Evolutionary conservation across 2,329 filamentous ascomycete genomes (phyloP).

Genomic region (Fusarium cyanostomum): DNA sequence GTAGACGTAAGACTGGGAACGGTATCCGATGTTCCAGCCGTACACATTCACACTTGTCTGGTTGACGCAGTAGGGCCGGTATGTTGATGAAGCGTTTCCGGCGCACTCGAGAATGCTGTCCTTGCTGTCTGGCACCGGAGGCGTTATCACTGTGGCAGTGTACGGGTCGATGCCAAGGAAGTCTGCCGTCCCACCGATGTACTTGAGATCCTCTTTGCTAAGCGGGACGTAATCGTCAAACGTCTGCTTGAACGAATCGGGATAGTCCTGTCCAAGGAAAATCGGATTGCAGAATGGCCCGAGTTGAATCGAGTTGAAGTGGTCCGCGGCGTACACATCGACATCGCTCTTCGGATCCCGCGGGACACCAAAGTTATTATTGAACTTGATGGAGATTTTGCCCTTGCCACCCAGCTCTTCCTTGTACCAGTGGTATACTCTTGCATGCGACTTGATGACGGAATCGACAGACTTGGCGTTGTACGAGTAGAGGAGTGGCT

Average conservation of each 20-base stretch:
- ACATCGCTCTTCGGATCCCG: conserved; percentile 50
- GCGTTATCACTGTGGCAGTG: conserved; percentile 63
- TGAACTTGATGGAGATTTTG: conserved; percentile 60
- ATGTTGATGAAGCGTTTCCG: conserved; percentile 53
- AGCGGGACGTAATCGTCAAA: conserved; percentile 57
- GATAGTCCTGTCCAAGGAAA: conserved; percentile 61
- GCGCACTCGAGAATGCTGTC: conserved; percentile 59
- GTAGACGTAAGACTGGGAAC: conserved; percentile 65
- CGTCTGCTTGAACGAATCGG: conserved; percentile 56
- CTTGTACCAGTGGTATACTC: conserved; percentile 63
- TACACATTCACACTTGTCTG: conserved; percentile 56
- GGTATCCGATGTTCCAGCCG: conserved; percentile 68
- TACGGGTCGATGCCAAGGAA: conserved; percentile 68
- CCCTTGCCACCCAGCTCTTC: conserved; percentile 62
- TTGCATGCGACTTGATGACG: conserved; percentile 59
- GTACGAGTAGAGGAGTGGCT: conserved; percentile 55
- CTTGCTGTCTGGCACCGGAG: conserved; percentile 47
- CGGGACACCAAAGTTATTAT: conserved; percentile 61
- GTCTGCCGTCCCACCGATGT: conserved; percentile 62
- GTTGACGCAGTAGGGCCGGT: conserved; percentile 63
- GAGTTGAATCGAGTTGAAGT: conserved; percentile 59
- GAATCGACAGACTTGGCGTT: conserved; percentile 53
- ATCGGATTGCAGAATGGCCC: conserved; percentile 63
- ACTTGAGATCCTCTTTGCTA: conserved; percentile 57
- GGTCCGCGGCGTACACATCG: conserved; percentile 57